Base-by-base conservation (phyloP, 1,284 basidiomycete species). In the Phaffia rhodozyma region DNA sequence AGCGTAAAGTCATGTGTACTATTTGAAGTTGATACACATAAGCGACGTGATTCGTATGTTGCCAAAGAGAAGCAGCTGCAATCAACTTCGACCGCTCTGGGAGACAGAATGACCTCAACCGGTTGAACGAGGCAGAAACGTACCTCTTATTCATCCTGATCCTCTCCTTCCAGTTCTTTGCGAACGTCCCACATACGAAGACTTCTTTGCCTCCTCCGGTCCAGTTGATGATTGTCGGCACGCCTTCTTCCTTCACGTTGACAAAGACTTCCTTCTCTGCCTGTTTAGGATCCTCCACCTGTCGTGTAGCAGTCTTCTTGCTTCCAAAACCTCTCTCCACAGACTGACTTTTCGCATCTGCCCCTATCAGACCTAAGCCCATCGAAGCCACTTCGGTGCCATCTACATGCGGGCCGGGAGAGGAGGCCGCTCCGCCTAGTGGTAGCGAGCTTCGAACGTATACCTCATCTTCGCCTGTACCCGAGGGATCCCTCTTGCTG, bases 121-220 rank as follows among this genome's bases (percentile, higher is more conserved):
- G 27, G 5, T 18, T 20, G 23, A 4, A 4, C 55, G 53, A 62
- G 7, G 25, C 16, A 21, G 11, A 43, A n/a, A 43, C 76, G 60
- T 58, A 78, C 77, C 74, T 75, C 66, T 74, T 75, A 67, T 74
- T 74, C 59, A 80, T 68, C 72, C 78, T 78, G 67, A 79, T 75
- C 67, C 81, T 76, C 55, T 75, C 78, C 55, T 78, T 77, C 81
- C 81, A 83, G 63, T 80, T 79, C 65, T 81, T 79, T 21, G 80
- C 80, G 72, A 82, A 79, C 3, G 80, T 82, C n/a, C 81, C 81
- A 0, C 80, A 81, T 5, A 83, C 80, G 67, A 76, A 81, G 5
- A 82, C 81, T 51, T 73, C 72, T 66, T 75, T 76, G 18, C 76
- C 77, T 7, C 76, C 75, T 55, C 75, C 75, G 23, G 71, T 74